Base-by-base conservation (phyloP, 2,329 filamentous ascomycete species). In the Colletotrichum sp. region DNA sequence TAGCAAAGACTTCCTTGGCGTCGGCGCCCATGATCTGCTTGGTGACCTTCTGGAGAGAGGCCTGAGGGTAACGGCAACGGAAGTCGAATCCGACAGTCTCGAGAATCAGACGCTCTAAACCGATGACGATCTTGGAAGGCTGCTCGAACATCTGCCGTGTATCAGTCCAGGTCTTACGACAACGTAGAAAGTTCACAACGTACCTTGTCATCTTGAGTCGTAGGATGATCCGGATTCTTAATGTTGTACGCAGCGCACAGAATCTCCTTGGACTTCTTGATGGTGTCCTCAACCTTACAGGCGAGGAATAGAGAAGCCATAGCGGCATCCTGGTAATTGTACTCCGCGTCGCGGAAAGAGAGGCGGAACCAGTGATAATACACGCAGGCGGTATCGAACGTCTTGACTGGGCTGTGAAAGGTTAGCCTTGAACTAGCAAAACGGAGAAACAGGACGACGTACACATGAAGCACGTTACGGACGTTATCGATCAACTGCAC, bases 211-310 rank as follows among this genome's bases (percentile, higher is more conserved):
- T 99, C 96, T 5, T 95, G 91, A 22, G 94, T 94, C 48, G 84
- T 94, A 85, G 85, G 95, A 90, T 84, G 94, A 83, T 85, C 93
- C 79, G 81, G 91, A 82, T 85, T 91, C 85, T 96, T 97, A 48
- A 98, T 87, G 82, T 98, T 98, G 85, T 96, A 95, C 28, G 95
- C 94, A 1, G 96, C 96, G 75, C 95, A 98, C 18, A 99, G 89
- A 77, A 99, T 98, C 78, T 99, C 97, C 74, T 92, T 93, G 5
- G 95, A 98, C 87, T 99, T 99, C 86, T 99, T 99, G 79, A 98
- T 91, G 1, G 97, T 99, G 84, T 99, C 97, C 85, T 99, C 97
- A 62, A 98, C 96, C 87, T 99, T 99, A 89, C 96, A 99, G 4
- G 96, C 96, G 4, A 96, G 95, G 81, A 99, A 96, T 10, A 99